Evolutionary conservation across 345 rosid genomes (phyloP).

Genomic region (Orychophragmus violaceus): DNA sequence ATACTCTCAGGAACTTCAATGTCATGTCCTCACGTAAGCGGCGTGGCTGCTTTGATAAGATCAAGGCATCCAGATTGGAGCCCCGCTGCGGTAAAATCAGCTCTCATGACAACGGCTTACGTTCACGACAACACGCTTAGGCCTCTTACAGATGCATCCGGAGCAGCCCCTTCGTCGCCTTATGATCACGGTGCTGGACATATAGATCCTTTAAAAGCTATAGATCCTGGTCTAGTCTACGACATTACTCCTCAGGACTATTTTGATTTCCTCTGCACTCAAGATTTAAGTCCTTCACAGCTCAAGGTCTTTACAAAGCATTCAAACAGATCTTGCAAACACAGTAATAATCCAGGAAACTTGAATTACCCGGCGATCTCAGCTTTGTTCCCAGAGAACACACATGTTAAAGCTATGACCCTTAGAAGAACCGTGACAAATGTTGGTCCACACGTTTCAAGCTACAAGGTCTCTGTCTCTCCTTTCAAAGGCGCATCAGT

Average conservation of each 20-base stretch:
- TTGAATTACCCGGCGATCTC: constrained; percentile 92
- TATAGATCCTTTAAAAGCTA: constrained; percentile 67
- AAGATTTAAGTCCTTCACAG: constrained; percentile 45
- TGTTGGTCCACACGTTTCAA: constrained; percentile 62
- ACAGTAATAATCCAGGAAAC: constrained; percentile 51
- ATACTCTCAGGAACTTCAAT: constrained; percentile 88
- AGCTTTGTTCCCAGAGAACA: constrained; percentile 53
- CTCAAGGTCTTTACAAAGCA: constrained; percentile 61
- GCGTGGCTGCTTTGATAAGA: constrained; percentile 79
- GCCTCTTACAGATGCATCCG: constrained; percentile 61
- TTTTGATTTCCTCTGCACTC: constrained; percentile 86
- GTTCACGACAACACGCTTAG: constrained; percentile 65
- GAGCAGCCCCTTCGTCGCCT: constrained; percentile 47
- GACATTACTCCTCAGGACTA: constrained; percentile 74
- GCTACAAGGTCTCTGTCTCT: constrained; percentile 55
- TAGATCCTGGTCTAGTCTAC: constrained; percentile 80
- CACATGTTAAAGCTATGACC: constrained; percentile 31
- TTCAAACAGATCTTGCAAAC: constrained; percentile 60
- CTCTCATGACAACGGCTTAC: constrained; percentile 92
- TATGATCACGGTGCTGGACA: constrained; percentile 89
- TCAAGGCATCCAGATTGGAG: constrained; percentile 94
- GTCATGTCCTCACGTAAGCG: constrained; percentile 97
- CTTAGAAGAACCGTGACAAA: constrained; percentile 69
- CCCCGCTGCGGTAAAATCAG: constrained; percentile 84
- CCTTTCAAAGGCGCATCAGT: constrained; percentile 58